Evolutionary conservation across 495 filamentous ascomycete species (phyloP).

Genomic region (Aspergillus incahuasiensis): DNA sequence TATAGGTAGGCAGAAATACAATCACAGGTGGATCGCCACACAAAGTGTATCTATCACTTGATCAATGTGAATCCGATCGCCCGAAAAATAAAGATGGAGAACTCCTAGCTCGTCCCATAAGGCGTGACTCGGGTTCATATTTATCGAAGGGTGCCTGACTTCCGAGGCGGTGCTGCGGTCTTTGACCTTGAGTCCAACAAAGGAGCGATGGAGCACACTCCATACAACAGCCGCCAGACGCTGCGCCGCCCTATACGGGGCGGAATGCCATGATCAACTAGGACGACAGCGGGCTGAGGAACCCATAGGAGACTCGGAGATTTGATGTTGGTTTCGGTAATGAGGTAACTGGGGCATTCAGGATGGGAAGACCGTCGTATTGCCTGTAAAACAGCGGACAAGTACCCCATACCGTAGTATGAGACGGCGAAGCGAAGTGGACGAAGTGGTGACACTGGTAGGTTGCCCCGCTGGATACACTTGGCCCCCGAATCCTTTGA

Average conservation of each 20-base stretch:
- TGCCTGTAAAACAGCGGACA: neutral
- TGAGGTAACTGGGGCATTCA: neutral
- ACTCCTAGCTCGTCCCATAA: neutral
- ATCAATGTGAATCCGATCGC: neutral
- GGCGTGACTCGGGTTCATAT: neutral
- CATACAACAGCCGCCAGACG: neutral
- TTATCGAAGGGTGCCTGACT: slow-evolving; percentile 4
- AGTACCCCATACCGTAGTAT: neutral
- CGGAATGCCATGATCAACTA: neutral
- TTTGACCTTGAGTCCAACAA: slow-evolving; percentile 6
- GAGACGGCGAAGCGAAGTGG: slow-evolving; percentile 4
- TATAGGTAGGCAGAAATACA: slow-evolving; percentile 18
- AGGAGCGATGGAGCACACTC: neutral
- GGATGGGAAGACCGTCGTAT: neutral
- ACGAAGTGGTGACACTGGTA: neutral
- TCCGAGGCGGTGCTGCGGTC: slow-evolving; percentile 7
- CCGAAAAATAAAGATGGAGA: neutral
- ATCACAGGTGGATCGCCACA: slow-evolving; percentile 14
- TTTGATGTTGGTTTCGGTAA: neutral
- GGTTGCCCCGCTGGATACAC: slow-evolving; percentile 7
- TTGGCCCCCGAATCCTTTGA: slow-evolving; percentile 13
- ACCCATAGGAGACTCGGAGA: neutral
- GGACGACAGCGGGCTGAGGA: neutral
- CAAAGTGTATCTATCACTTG: neutral
- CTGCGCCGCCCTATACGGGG: slow-evolving; percentile 5